Evolutionary conservation across 2,329 filamentous ascomycete species (phyloP), one percentile per base, ranked within the genome.

Genomic region (Paracamarosporium sp.): DNA sequence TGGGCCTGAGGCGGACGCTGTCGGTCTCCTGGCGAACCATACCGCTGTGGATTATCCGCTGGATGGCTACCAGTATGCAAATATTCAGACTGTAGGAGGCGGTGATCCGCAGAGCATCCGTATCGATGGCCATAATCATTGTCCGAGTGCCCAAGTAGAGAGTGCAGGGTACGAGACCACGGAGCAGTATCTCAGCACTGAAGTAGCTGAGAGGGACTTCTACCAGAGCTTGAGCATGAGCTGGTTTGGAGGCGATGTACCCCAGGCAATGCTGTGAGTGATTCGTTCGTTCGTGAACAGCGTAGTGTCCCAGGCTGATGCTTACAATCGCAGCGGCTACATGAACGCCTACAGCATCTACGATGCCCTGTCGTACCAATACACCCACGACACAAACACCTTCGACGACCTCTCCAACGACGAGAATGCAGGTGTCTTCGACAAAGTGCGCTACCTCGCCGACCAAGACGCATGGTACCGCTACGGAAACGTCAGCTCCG

Each of bases 11-110:
- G 55, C 57, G 8, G 72, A 78, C 56, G 66, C 72, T 5, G 72
- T 77, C n/a, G 78, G 75, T 17, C 63, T 79, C 9, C 69, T 83
- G 22, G 78, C 82, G n/a, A 83, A 87, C 70, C 80, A 81, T 1
- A 76, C 75, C 1, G 69, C 71, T 35, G 66, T 83, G 8, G 72
- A 80, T 27, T 78, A 74, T 45, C 86, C 86, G 1, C 65, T 88
- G 33, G 70, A 76, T 45, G 85, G 85, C 35, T 87, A 87, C 64
- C 85, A 87, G 64, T 87, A 87, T 67, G 77, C 84, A 7, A 76
- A 75, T 28, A 79, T 88, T 22, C 68, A 81, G 20, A 78, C 80
- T 0, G 64, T 79, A 1, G 74, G 79, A 9, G 62, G 64, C 1
- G 65, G 75, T 1, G 85, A 88, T 61, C 80, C 83, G 2, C 76